A percentile compares a stretch with the other conserved stretches of the same genome.
Evolutionary conservation across 495 filamentous ascomycete species (phyloP).

Genomic region (Filosporella fistucella): DNA sequence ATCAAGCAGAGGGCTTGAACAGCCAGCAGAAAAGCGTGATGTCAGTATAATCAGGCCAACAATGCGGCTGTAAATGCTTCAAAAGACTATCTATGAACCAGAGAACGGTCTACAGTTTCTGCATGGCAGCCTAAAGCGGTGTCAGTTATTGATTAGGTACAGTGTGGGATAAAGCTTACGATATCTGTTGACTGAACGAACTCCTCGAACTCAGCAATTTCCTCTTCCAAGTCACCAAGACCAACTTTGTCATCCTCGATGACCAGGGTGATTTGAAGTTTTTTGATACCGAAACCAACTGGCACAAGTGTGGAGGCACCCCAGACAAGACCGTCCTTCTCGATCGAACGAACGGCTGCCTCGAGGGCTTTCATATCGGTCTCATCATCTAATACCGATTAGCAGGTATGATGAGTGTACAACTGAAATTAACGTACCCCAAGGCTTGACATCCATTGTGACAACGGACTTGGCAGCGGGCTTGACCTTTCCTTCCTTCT

Average conservation of each 20-base stretch:
- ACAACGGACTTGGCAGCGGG: constrained; percentile 90
- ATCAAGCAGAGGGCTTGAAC: constrained; percentile 1
- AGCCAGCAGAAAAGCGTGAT: constrained; percentile 12
- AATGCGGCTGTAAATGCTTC: constrained; percentile 4
- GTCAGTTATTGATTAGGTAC: constrained; percentile 12
- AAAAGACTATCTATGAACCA: constrained; percentile 6
- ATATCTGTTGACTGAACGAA: constrained; percentile 95
- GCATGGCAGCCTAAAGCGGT: constrained; percentile 66
- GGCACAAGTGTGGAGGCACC: constrained; percentile 86
- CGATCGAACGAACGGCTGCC: constrained; percentile 76
- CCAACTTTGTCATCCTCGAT: constrained; percentile 97
- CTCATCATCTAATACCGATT: constrained; percentile 65
- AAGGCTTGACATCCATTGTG: constrained; percentile 95
- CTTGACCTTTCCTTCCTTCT: constrained; percentile 94
- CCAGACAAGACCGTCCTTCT: constrained; percentile 94
- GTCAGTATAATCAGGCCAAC: constrained; percentile 12
- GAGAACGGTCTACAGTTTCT: constrained; percentile 67
- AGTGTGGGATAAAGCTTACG: constrained; percentile 40
- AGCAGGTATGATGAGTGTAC: constrained; percentile 1
- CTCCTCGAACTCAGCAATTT: constrained; percentile 84
- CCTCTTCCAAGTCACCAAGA: constrained; percentile 75
- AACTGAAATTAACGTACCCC: constrained; percentile 64
- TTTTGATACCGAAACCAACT: constrained; percentile 97
- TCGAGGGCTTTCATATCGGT: constrained; percentile 83
- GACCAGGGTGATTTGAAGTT: constrained; percentile 97